Base-by-base conservation (phyloP, 2,329 filamentous ascomycete species). In the Aspergillus alliaceus region DNA sequence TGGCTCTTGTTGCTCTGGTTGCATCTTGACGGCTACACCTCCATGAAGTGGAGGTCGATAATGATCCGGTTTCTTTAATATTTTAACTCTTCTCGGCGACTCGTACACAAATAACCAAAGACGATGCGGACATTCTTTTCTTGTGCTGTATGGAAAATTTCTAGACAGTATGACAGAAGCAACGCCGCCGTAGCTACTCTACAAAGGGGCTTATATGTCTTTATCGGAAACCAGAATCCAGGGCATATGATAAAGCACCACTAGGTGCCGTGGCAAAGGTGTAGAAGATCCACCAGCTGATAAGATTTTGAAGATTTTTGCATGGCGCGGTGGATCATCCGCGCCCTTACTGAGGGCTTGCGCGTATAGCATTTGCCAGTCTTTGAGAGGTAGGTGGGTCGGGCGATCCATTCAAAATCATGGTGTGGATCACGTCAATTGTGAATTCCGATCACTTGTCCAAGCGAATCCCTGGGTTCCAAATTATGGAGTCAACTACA, bases 221-320 rank as follows among this genome's bases (percentile, higher is more conserved):
- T 24, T 31, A 32, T 48, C 44, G 44, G 44, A 48, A 48, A 48
- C 44, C 44, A 48, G n/a, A 31, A 48, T 48, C 44, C 44, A 31
- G 18, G 24, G 44, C 25, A 29, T 47, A 29, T 29, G 25, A 47
- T 47, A 29, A 47, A 31, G 18, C 25, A 47, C 24, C 24, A 31
- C 24, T 11, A 47, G 2, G 3, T 18, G 12, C 22, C 25, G 44
- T 47, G 44, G 44, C 44, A 47, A 47, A 47, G 44, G 15, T 31
- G 31, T 3, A 29, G 25, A 20, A 14, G 15, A 6, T 18, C 44
- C 25, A 31, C n/a, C 9, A 24, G 7, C 18, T 11, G 44, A 47
- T 47, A 47, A 47, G 44, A 47, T 47, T 47, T 47, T 47, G n/a
- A 48, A 48, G 27, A 48, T 32, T 48, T 48, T 44, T 44, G 40